Evolutionary conservation across 345 rosid species (phyloP).

Genomic region (Hevea brasiliensis): DNA sequence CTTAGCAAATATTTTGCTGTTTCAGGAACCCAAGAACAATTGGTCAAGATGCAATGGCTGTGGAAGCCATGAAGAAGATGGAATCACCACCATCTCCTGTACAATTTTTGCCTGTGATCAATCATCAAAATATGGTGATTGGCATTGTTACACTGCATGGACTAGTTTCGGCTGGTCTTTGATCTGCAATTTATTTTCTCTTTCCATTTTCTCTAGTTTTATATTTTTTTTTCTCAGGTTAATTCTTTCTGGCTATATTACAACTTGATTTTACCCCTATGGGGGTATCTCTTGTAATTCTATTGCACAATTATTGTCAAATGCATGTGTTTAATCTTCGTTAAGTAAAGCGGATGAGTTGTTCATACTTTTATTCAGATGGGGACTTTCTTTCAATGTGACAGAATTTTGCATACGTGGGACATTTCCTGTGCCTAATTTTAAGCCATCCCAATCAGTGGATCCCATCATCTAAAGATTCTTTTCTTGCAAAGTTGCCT

Average conservation of each 20-base stretch:
- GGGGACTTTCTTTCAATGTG: too few relatives aligned
- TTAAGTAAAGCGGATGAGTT: background rate
- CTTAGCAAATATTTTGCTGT: constrained; percentile 7
- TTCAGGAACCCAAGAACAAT: constrained; percentile 86
- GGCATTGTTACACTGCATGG: constrained; percentile 95
- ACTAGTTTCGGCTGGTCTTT: constrained; percentile 87
- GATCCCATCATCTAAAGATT: background rate
- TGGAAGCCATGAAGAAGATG: constrained; percentile 97
- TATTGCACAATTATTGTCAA: background rate
- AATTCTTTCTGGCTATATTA: background rate
- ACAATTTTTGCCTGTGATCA: constrained; percentile 83
- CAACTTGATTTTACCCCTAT: background rate
- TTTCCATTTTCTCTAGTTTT: background rate
- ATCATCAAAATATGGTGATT: constrained; percentile 59
- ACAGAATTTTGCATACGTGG: too few relatives aligned
- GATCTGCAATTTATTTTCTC: constrained; percentile 15
- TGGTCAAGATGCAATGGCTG: constrained; percentile 90
- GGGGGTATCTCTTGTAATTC: background rate
- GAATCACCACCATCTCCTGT: constrained; percentile 97
- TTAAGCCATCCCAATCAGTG: background rate
- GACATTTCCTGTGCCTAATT: too few relatives aligned
- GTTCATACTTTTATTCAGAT: too few relatives aligned
- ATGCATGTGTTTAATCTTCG: background rate
- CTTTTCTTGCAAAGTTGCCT: background rate
- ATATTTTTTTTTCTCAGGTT: background rate